Base-by-base conservation (phyloP, 768 basidiomycete genomes). In the Daedalea quercina region DNA sequence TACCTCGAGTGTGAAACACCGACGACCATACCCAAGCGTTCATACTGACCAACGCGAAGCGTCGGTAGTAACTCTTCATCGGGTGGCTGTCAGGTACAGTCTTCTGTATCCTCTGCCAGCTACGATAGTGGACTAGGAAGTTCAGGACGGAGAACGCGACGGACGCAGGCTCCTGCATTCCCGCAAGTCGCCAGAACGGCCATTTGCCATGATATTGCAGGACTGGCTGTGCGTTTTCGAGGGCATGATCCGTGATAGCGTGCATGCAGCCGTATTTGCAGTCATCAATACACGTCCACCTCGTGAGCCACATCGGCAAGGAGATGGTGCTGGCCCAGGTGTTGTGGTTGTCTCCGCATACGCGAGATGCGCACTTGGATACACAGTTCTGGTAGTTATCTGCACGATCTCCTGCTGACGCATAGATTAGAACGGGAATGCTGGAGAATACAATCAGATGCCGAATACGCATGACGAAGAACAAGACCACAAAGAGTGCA, bases 141-240 rank as follows among this genome's bases (percentile, higher is more conserved):
- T 99, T 98, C 54, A 84, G 70, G n/a, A 96, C 61, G 13, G 90
- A 94, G 72, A 97, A 96, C 33, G 80, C 68, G 53, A 96, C 94
- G 2, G 90, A 90, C 8, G 94, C 87, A 6, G 95, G 94, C 69
- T 99, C 95, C 64, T 98, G 95, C 68, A 92, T 86, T 26, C 94
- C 91, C n/a, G 74, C 70, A 20, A 88, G 72, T 26, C 94, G 78
- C 80, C 84, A 87, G 67, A 99, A 98, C 0, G 94, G 91, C 95
- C 95, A 98, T 73, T 98, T 98, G 15, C 95, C 96, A 61, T 92
- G 81, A 67, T 89, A 94, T 60, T 96, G 94, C 42, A 88, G 79
- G 1, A 89, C 69, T 1, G 53, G 58, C 37, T 62, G 59, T 0
- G 79, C 78, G 4, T 54, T 59, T 28, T 58, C 48, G n/a, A 78